Base-by-base conservation (phyloP, 495 filamentous ascomycete genomes). In the Chlorociboria aeruginascens region DNA sequence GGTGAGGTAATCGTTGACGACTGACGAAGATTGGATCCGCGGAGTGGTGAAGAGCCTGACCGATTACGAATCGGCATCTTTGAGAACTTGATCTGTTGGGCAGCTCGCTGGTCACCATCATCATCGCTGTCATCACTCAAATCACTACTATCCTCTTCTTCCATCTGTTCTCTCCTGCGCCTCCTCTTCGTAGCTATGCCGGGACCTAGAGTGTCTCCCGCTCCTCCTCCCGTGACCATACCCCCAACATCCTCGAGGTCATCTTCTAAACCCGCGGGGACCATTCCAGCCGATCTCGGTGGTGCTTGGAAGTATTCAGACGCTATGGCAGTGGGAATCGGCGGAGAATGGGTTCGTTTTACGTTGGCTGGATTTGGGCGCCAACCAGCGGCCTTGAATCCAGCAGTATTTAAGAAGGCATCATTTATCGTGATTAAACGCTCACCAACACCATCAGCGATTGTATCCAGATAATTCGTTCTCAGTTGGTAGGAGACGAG, bases 141-240 rank as follows among this genome's bases (percentile, higher is more conserved):
- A 61, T 97, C 92, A 60, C 88, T 95, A 61, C 92, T 97, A 61
- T 97, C 93, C 29, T 96, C 93, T 38, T 97, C 92, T 47, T 95
- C 90, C 59, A 85, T 78, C 51, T 90, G 85, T 55, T 89, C 81
- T 33, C 78, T 78, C 43, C 78, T 73, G 46, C 73, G 69, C 40
- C 66, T 62, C 35, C 78, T 66, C 61, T 74, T 77, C 3, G 69
- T 68, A 10, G 68, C 69, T 29, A 71, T 62, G 39, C 77, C 79
- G 7, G 85, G 83, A 1, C 84, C 86, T 29, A 84, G 69, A 0
- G 81, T 77, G 49, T 93, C 85, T 33, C 70, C 69, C 34, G 74
- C 74, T n/a, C 75, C 85, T 28, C 80, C 79, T 38, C 79, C 82
- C 4, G 83, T 82, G 52, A 89, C 76, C 76, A 86, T 79, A 7